These are phyloP conservation scores for Phoma sp. DNA, from an alignment of 2,329 filamentous ascomycete species.

Conservation along the genomic window DNA sequence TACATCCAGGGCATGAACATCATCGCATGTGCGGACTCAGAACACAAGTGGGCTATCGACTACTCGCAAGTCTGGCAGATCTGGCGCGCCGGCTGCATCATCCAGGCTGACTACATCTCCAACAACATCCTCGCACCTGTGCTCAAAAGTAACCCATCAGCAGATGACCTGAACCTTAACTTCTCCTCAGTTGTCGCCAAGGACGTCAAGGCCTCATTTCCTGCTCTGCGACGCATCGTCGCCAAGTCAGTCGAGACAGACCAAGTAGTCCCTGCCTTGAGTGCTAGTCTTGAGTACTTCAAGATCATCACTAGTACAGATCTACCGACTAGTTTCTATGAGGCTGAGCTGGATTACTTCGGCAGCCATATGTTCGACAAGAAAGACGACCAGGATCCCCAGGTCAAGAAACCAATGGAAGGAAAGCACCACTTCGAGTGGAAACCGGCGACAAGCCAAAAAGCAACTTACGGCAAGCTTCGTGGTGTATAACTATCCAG, in stretches of 20 bases:
- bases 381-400: slow-evolving; percentile 60
- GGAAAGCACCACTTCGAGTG: slow-evolving; percentile 71
- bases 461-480: slow-evolving; percentile 28
- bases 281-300: slow-evolving; percentile 70
- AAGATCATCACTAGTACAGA: slow-evolving; percentile 68
- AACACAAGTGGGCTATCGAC: slow-evolving; percentile 67
- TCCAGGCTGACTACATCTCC: slow-evolving; percentile 70
- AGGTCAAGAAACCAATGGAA: slow-evolving; percentile 57
- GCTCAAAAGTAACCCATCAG: slow-evolving; percentile 42
- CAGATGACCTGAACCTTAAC: slow-evolving; percentile 58
- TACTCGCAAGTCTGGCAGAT: slow-evolving; percentile 64
- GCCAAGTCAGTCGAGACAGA: slow-evolving; percentile 63
- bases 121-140: slow-evolving; percentile 62
- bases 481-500: not conserved
- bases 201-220: slow-evolving; percentile 62
- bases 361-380: slow-evolving; percentile 71
- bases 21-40: slow-evolving; percentile 64
- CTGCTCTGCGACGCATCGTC: slow-evolving; percentile 64
- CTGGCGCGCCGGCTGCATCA: slow-evolving; percentile 76
- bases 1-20: slow-evolving; percentile 73
- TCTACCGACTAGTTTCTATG: slow-evolving; percentile 73
- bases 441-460: slow-evolving; percentile 53
- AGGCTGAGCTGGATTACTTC: slow-evolving; percentile 76
- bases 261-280: slow-evolving; percentile 66
- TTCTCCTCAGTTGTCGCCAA: slow-evolving; percentile 54